Evolutionary conservation across 2,329 filamentous ascomycete genomes (phyloP), one percentile per base, ranked within the genome.

Genomic region (Paecilomyces variotii): DNA sequence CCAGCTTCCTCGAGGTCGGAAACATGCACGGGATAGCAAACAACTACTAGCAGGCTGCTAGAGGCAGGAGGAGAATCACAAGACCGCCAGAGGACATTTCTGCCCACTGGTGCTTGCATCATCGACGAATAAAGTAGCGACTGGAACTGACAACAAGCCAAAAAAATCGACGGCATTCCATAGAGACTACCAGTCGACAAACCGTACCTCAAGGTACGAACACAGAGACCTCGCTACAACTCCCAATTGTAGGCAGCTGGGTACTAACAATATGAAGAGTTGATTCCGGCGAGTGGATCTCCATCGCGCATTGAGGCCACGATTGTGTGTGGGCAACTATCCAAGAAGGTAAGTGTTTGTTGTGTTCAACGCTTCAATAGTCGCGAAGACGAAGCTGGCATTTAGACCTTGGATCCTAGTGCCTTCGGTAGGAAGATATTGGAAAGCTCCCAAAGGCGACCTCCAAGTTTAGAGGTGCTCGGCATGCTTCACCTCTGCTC

Each of bases 271-370:
- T 61, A 67, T 56, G 61, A 62, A 39, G 57, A 54, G 55, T 60
- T 65, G 81, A 74, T 85, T 83, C 83, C 68, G 83, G 78, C 84
- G 81, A 85, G 83, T 82, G 79, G 76, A 76, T 75, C 69, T 45
- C 65, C 62, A 60, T 60, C 57, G 65, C 63, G 64, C 59, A 62
- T 56, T 52, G 50, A 61, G 58, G 50, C 61, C 57, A 64, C 67
- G 75, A 75, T 75, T 74, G 80, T 80, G 64, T 76, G 82, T 80
- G 71, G 74, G 73, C 67, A 64, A 56, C 62, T 62, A 62, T 64
- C 63, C 7, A 19, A 54, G 57, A 55, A 12, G 56, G 60, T 58
- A 61, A 61, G 45, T 50, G 59, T 59, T 63, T 70, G 70, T 65
- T 74, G 70, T 69, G 67, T 74, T 76, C 74, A 67, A 66, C 62